Conservation (phyloP, 2,329 filamentous ascomycete species). For the Arthrinium phaeospermum region DNA sequence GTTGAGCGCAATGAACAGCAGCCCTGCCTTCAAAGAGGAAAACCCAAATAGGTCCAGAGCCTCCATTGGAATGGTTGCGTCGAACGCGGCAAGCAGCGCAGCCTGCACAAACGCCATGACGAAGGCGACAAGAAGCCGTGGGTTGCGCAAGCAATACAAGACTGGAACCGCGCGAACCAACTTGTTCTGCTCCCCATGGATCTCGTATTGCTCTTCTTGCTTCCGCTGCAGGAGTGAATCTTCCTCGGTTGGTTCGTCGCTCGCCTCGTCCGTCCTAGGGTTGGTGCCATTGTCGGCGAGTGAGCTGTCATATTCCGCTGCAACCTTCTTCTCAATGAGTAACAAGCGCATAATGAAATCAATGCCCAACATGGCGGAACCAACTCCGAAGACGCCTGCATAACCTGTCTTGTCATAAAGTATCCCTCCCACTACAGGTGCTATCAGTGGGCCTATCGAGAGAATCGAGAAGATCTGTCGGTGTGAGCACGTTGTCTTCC, state of each 20-base stretch:
- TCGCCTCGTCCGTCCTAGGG: conserved; percentile 27
- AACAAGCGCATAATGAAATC: conserved; percentile 66
- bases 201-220: conserved; percentile 44
- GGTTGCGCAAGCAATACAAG: conserved; percentile 47
- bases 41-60: conserved; percentile 44
- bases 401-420: conserved; percentile 65
- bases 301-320: conserved; percentile 46
- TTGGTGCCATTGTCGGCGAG: conserved; percentile 29
- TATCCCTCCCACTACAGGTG: conserved; percentile 64
- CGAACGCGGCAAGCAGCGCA: conserved; percentile 42
- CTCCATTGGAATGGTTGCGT: conserved; percentile 46
- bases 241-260: conserved; percentile 41
- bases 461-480: conserved; percentile 62
- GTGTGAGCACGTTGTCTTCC: conserved; percentile 18
- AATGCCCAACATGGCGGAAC: conserved; percentile 57
- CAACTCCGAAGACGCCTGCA: conserved; percentile 62
- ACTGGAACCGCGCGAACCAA: conserved; percentile 52
- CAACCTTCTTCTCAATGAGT: conserved; percentile 68
- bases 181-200: conserved; percentile 45
- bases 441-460: conserved; percentile 59
- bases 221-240: conserved; percentile 46
- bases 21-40: conserved; percentile 41
- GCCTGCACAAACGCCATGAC: conserved; percentile 51
- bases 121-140: conserved; percentile 46
- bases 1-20: conserved; percentile 45